Evolutionary conservation across 2,329 filamentous ascomycete species (phyloP), one percentile per base, ranked within the genome.

Genomic region (Hirsutella minnesotensis): DNA sequence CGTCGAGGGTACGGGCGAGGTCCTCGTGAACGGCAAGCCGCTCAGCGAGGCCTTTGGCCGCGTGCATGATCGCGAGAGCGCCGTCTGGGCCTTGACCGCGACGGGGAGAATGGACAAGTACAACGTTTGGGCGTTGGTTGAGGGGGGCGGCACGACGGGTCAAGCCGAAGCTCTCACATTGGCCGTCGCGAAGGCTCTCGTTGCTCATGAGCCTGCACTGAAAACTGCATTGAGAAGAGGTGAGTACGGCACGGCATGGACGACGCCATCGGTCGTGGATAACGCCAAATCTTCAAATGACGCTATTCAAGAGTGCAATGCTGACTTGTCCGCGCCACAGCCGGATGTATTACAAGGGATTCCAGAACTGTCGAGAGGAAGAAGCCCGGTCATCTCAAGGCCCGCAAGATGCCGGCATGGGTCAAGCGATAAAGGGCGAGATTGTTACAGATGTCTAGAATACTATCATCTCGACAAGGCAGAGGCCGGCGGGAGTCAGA

Each of bases 401-500:
- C 92, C 45, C 85, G 92, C 67, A 98, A 98, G 80, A 94, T 84
- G 79, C 90, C 90, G 47, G 77, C 92, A 56, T 98, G 94, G 92
- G 89, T 96, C 74, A 96, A 95, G 79, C 68, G 75, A 68, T 79
- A 72, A 41, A 35, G 30, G n/a, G 22, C 16, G 41, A 20, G 15
- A 15, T 35, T 20, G 24, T 10, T 10, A 19, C 33, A n/a, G n/a
- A 5, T 18, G 33, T 9, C 33, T 3, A 9, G 33, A 13, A n/a
- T 18, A 9, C 7, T 35, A 18, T 10, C 5, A 31, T n/a, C 7
- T n/a, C 15, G 15, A 16, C 33, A 9, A 35, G 10, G n/a, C 33
- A 9, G n/a, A 19, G 15, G 27, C n/a, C n/a, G n/a, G n/a, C n/a
- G 27, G 27, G 30, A 31, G 10, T 12, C 30, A 31, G 8, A 31